Percentiles rank a stretch among this genome's conserved stretches.
Conservation (phyloP, 805 yeast genomes). For the Candida glaebosa region DNA sequence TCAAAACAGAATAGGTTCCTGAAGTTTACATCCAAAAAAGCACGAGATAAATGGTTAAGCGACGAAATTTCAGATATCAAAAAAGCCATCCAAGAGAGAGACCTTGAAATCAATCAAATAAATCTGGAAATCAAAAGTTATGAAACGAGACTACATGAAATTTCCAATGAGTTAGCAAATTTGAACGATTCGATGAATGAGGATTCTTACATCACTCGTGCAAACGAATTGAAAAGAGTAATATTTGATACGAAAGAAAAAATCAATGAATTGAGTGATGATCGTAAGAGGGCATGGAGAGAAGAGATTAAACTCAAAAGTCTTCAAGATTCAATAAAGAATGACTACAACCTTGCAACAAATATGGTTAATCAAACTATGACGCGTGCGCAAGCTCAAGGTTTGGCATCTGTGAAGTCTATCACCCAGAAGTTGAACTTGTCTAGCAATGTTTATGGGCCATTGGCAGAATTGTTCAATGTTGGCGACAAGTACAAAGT, state of each 20-base stretch:
- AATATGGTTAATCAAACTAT: conserved; percentile 66
- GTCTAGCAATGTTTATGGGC: conserved; percentile 65
- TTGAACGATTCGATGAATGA: conserved; percentile 12
- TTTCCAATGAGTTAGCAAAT: conserved; percentile 12
- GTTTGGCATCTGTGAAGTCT: conserved; percentile 65
- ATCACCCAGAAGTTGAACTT: conserved; percentile 60
- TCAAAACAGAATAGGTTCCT: conserved; percentile 70
- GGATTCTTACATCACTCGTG: conserved; percentile 6
- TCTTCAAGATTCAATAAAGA: conserved; percentile 50
- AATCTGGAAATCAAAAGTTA: conserved; percentile 15
- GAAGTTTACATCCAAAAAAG: conserved; percentile 50
- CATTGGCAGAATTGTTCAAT: conserved; percentile 77
- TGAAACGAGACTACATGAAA: conserved; percentile 22
- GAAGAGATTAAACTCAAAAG: conserved; percentile 64
- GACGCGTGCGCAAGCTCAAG: conserved; percentile 67
- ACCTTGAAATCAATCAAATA: conserved; percentile 20
- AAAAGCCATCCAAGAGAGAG: conserved; percentile 23
- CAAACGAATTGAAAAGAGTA: conserved; percentile 17
- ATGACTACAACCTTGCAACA: conserved; percentile 55
- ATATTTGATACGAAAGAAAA: conserved; percentile 40
- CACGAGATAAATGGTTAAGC: conserved; percentile 68
- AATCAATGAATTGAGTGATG: conserved; percentile 51
- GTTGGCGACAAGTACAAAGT: conserved; percentile 79
- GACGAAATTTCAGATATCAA: conserved; percentile 43
- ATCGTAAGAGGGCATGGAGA: conserved; percentile 74